These are phyloP conservation scores for Penicillium decumbens DNA, from an alignment of 2,329 filamentous ascomycete genomes.

Conservation along the genomic window DNA sequence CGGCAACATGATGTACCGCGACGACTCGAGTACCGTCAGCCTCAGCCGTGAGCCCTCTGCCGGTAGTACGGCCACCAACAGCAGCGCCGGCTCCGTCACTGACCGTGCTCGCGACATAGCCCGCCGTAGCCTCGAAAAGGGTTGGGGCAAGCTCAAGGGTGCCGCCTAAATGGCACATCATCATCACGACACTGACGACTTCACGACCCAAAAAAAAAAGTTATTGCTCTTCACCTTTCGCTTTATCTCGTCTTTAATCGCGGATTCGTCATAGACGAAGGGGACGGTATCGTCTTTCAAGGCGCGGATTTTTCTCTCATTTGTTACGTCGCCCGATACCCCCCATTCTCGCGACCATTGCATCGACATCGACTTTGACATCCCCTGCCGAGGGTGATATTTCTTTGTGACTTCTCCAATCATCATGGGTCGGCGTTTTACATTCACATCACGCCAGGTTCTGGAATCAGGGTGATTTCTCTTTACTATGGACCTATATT, in stretches of 20 bases:
- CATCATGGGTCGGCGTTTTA: constrained; percentile 16
- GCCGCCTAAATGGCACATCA: constrained; percentile 24
- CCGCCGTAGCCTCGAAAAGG: constrained; percentile 35
- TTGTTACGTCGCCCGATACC: constrained; percentile 11
- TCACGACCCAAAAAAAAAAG: constrained; percentile 24
- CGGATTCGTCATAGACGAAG: not conserved
- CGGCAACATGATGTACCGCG: constrained; percentile 48
- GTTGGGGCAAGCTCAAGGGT: constrained; percentile 40
- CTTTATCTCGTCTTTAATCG: constrained; percentile 13
- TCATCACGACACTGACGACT: constrained; percentile 17
- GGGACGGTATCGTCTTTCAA: constrained; percentile 1
- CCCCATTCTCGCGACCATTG: constrained; percentile 6
- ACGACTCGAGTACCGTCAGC: constrained; percentile 21
- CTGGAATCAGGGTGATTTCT: not conserved
- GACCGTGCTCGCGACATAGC: constrained; percentile 36
- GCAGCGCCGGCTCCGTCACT: constrained; percentile 34
- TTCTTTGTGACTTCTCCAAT: constrained; percentile 1
- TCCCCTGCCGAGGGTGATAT: constrained; percentile 1
- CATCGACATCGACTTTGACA: not conserved
- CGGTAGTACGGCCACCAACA: constrained; percentile 34
- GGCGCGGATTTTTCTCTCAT: not conserved
- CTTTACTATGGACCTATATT: not conserved
- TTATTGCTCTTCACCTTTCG: constrained; percentile 17
- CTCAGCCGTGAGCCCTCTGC: constrained; percentile 37
- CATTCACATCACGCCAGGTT: not conserved